These are phyloP conservation scores for Aspergillus amoenus DNA, from an alignment of 2,329 filamentous ascomycete species.

Conservation along the genomic window DNA sequence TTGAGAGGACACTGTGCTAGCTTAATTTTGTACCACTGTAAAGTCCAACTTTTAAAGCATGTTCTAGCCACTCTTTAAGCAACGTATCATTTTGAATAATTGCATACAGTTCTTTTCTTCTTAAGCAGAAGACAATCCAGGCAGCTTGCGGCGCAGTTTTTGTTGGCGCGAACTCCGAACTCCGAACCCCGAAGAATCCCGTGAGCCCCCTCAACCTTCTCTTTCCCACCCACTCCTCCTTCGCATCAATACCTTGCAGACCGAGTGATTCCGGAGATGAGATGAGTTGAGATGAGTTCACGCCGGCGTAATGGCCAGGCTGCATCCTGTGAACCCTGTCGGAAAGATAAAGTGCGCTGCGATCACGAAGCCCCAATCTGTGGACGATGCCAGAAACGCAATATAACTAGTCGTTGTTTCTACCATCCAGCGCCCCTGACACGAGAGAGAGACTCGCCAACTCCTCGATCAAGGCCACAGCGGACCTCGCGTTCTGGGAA, in stretches of 20 bases:
- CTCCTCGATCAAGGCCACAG: not conserved
- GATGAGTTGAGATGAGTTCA: slow-evolving; percentile 10
- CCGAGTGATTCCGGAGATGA: not conserved
- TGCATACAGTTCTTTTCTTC: not conserved
- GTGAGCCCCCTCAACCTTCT: not conserved
- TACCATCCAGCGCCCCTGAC: slow-evolving; percentile 36
- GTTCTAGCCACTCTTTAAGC: not conserved
- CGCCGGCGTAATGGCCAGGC: slow-evolving; percentile 32
- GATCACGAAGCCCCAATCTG: slow-evolving; percentile 30
- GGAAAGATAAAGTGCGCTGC: slow-evolving; percentile 33
- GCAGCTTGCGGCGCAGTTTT: not conserved
- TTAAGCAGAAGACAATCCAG: not conserved
- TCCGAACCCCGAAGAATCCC: slow-evolving; percentile 2
- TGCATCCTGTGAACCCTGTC: slow-evolving; percentile 34
- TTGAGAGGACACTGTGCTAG: not conserved
- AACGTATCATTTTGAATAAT: not conserved
- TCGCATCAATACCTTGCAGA: not conserved
- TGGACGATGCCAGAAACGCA: slow-evolving; percentile 27
- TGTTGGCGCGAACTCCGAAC: not conserved
- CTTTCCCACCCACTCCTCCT: too few relatives aligned
- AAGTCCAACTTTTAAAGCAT: not conserved
- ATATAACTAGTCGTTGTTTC: slow-evolving; percentile 23
- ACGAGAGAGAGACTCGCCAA: not conserved
- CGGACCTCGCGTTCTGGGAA: not conserved
- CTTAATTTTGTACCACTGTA: not conserved